Conservation (phyloP, 768 basidiomycete species). For the Pulveroboletus sp. region DNA sequence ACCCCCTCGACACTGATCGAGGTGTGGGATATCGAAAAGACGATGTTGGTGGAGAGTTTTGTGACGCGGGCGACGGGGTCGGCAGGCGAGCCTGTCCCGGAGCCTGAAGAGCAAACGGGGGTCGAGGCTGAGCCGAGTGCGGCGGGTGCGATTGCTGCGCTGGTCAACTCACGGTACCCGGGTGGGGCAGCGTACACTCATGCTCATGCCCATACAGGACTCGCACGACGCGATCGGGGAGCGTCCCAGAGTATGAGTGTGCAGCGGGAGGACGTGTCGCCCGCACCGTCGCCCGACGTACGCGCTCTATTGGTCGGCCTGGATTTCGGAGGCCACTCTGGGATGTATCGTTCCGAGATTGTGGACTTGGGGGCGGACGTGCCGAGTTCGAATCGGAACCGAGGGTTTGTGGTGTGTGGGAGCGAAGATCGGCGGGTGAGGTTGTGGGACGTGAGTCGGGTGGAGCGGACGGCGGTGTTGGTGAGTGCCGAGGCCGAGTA, state of each 20-base stretch:
- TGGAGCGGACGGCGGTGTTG: constrained; percentile 73
- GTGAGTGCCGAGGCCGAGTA: constrained; percentile 75
- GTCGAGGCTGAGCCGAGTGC: constrained; percentile 60
- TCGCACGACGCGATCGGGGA: constrained; percentile 26
- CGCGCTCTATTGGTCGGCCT: constrained; percentile 67
- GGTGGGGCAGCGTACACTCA: constrained; percentile 27
- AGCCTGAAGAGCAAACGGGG: constrained; percentile 50
- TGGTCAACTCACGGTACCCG: constrained; percentile 68
- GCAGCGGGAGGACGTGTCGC: constrained; percentile 34
- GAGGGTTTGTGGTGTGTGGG: constrained; percentile 82
- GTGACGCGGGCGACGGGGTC: constrained; percentile 49
- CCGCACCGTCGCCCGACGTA: constrained; percentile 60
- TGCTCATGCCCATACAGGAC: constrained; percentile 20
- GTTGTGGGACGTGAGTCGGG: constrained; percentile 79
- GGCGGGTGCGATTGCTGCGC: constrained; percentile 73
- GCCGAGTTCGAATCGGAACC: constrained; percentile 38
- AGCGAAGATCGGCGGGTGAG: constrained; percentile 88
- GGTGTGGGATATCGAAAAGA: constrained; percentile 91
- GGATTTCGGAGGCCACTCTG: constrained; percentile 74
- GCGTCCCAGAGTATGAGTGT: constrained; percentile 35
- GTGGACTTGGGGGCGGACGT: constrained; percentile 42
- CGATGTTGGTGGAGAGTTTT: constrained; percentile 76
- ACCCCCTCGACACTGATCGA: constrained; percentile 59
- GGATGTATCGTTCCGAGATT: constrained; percentile 50
- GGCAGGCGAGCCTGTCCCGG: constrained; percentile 47